Evolutionary conservation across 371 early-diverging fungal genomes (phyloP), one percentile per base, ranked within the genome.

Genomic region (Mucor indicus): DNA sequence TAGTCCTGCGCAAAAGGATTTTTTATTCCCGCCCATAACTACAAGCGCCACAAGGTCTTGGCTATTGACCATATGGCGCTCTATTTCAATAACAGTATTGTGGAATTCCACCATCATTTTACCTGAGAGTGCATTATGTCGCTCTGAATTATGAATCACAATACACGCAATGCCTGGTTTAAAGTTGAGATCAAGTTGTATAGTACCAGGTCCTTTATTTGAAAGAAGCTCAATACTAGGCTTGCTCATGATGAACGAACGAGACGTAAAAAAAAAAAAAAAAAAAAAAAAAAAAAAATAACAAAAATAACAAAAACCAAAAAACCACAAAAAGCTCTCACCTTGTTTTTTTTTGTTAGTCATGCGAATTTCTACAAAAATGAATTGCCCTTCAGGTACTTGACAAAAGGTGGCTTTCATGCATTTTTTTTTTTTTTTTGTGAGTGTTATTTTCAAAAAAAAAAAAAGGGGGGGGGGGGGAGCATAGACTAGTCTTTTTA

Each of bases 41-140:
- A 86, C 59, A 31, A 85, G 45, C 7, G 75, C 81, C 0, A 75
- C 77, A 16, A 81, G 46, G 13, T 53, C 57, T n/a, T n/a, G n/a
- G n/a, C n/a, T n/a, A 7, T 38, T 31, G 5, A 44, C 27, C 17
- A 35, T 31, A 3, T 40, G 29, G 4, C 37, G 31, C 23, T 79
- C 79, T 23, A 86, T 55, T 19, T 60, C 39, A 38, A 77, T 73
- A 8, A 86, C 69, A 16, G 62, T 54, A 35, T 83, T 72, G 0
- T 81, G 64, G 6, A 87, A 62, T 55, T 87, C 77, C 16, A 70
- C 78, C 85, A 87, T 85, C 89, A 89, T 89, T 36, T 69, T 69
- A 9, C 85, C 86, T 1, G 82, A 79, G n/a, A 87, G 49, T 1
- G 87, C 77, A 67, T 87, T 87, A 38, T 81, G 81, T 20, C 72